phyloP scores from a whole-genome alignment of 371 early-diverging fungal species.

The Syncephalastrum sp. region DNA sequence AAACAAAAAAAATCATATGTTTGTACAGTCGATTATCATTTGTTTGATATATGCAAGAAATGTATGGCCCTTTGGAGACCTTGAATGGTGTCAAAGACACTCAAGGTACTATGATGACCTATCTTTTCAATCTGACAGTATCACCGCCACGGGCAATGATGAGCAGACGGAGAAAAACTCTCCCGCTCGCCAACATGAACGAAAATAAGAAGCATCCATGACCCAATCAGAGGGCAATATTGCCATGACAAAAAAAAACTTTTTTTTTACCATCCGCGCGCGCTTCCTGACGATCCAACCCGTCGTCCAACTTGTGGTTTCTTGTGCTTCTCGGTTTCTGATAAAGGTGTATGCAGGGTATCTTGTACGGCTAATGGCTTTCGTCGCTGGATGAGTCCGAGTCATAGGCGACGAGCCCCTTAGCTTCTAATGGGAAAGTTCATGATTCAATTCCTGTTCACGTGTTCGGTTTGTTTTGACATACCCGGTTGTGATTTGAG shows the following conservation, averaged over 20 bases:
- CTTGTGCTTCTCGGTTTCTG: background rate
- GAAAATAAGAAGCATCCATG: background rate
- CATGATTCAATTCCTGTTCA: background rate
- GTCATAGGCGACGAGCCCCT: conserved; percentile 2
- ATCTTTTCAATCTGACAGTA: conserved; percentile 26
- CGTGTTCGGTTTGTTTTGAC: background rate
- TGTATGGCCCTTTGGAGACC: conserved; percentile 51
- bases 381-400: conserved; percentile 1
- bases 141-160: conserved; percentile 28
- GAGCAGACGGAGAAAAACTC: conserved; percentile 42
- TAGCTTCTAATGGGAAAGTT: background rate
- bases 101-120: conserved; percentile 50
- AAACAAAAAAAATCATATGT: no score
- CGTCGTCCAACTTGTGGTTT: background rate
- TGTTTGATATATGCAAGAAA: conserved; percentile 13
- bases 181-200: conserved; percentile 24
- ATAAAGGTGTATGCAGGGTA: no score
- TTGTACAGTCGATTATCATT: background rate
- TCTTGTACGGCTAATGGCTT: background rate
- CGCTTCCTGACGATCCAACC: conserved; percentile 3
- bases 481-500: conserved; percentile 6
- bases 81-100: conserved; percentile 28
- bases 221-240: conserved; percentile 5
- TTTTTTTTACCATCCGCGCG: conserved; percentile 1
- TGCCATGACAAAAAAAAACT: conserved; percentile 1